These are phyloP conservation scores for Clitopilus passeckerianus DNA, from an alignment of 768 basidiomycete species.

Conservation along the genomic window DNA sequence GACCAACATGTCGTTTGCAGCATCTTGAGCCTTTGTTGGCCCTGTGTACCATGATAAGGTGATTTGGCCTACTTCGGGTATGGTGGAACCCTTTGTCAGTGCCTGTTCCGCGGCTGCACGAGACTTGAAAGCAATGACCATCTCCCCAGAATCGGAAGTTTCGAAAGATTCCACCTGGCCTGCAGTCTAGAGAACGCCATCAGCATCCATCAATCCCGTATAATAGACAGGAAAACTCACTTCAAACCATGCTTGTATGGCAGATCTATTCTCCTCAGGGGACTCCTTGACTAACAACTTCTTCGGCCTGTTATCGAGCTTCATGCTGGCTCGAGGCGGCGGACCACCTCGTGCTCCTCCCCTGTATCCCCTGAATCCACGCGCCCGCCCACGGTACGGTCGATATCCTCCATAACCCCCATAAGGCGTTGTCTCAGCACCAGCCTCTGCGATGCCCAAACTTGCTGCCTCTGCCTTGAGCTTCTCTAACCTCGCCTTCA, in stretches of 20 bases:
- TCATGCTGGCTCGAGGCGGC: constrained; percentile 67
- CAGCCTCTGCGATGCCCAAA: constrained; percentile 60
- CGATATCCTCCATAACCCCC: constrained; percentile 38
- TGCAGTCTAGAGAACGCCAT: constrained; percentile 38
- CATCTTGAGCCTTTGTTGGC: constrained; percentile 11
- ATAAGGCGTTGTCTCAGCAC: constrained; percentile 27
- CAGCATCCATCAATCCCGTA: background rate
- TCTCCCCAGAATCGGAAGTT: constrained; percentile 45
- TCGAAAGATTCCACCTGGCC: constrained; percentile 71
- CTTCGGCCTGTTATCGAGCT: constrained; percentile 86
- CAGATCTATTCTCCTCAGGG: constrained; percentile 42
- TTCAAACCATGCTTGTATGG: constrained; percentile 82
- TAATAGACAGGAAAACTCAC: constrained; percentile 29
- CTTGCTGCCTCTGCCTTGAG: constrained; percentile 82
- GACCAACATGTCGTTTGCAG: background rate
- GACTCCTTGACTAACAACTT: constrained; percentile 73
- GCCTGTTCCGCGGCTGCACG: constrained; percentile 77
- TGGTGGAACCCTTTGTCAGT: constrained; percentile 63
- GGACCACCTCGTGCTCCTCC: constrained; percentile 58
- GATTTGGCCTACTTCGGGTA: constrained; percentile 61
- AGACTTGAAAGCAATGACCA: constrained; percentile 67
- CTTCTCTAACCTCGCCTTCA: constrained; percentile 70
- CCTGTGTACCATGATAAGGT: constrained; percentile 64
- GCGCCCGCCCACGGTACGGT: constrained; percentile 66
- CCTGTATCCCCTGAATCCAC: constrained; percentile 58